These are phyloP conservation scores for Taiozyma onychis DNA, from an alignment of 1,139 yeast genomes.

Conservation along the genomic window DNA sequence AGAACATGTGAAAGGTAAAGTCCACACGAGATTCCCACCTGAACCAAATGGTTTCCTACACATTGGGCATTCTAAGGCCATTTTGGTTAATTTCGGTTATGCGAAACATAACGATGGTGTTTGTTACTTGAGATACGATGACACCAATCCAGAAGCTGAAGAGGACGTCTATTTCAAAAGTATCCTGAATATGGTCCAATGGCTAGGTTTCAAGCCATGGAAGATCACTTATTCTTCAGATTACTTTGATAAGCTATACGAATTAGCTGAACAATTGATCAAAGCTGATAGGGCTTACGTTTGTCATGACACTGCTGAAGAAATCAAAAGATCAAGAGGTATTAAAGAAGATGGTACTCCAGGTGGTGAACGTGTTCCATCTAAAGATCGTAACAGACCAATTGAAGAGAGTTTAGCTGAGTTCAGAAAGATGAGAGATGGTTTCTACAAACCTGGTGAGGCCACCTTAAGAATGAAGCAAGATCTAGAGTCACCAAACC, in stretches of 20 bases:
- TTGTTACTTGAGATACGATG: slow-evolving; percentile 92
- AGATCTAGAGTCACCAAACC: slow-evolving; percentile 85
- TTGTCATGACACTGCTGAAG: slow-evolving; percentile 90
- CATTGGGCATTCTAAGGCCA: slow-evolving; percentile 97
- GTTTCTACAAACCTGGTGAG: slow-evolving; percentile 81
- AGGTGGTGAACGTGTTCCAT: slow-evolving; percentile 86
- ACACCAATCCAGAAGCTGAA: slow-evolving; percentile 98
- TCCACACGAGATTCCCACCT: slow-evolving; percentile 94
- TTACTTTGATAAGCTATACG: slow-evolving; percentile 85
- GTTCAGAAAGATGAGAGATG: slow-evolving; percentile 89
- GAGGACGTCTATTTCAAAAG: slow-evolving; percentile 87
- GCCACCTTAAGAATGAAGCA: slow-evolving; percentile 97
- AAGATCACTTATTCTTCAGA: slow-evolving; percentile 94
- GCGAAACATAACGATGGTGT: slow-evolving; percentile 82
- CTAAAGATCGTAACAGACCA: slow-evolving; percentile 66
- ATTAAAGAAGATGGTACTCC: slow-evolving; percentile 85
- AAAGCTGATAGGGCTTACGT: slow-evolving; percentile 72
- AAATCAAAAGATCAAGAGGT: slow-evolving; percentile 87
- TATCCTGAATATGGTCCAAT: slow-evolving; percentile 74
- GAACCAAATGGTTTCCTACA: slow-evolving; percentile 97
- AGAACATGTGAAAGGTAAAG: slow-evolving; percentile 71
- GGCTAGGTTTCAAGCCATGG: slow-evolving; percentile 95
- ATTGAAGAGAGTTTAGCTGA: slow-evolving; percentile 70
- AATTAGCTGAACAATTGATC: slow-evolving; percentile 78
- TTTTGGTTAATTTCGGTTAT: slow-evolving; percentile 92